These are phyloP conservation scores for Tetraselmis chui DNA, from an alignment of 139 green algal genomes.

Conservation along the genomic window DNA sequence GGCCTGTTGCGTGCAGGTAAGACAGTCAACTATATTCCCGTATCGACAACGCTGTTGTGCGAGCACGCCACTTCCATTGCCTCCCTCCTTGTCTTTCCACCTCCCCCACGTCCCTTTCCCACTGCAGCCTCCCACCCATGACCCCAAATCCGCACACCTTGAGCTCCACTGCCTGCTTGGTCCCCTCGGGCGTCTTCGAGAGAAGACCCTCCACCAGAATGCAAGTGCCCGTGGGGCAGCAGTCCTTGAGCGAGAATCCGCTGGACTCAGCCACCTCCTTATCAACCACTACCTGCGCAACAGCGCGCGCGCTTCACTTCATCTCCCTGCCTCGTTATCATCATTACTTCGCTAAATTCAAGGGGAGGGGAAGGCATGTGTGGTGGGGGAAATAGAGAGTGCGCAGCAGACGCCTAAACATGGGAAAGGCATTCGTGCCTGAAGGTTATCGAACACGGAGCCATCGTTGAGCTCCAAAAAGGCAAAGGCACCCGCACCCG, in stretches of 20 bases:
- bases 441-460: conserved; percentile 78
- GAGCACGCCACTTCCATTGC: too few species aligned
- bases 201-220: conserved; percentile 83
- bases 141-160: too few species aligned
- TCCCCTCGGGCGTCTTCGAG: conserved; percentile 73
- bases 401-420: too few species aligned
- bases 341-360: not conserved
- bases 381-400: too few species aligned
- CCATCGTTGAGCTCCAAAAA: conserved; percentile 99
- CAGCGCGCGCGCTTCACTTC: not conserved
- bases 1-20: conserved; percentile 50
- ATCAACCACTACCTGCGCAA: conserved; percentile 63
- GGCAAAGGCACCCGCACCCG: conserved; percentile 81
- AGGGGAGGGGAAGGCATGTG: not conserved
- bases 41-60: too few species aligned
- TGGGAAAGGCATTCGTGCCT: too few species aligned
- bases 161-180: conserved; percentile 83
- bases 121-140: too few species aligned
- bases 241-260: conserved; percentile 49
- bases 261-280: conserved; percentile 67
- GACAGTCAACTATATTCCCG: too few species aligned
- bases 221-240: conserved; percentile 73
- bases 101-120: too few species aligned
- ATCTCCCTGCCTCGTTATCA: not conserved
- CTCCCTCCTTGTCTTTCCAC: too few species aligned